Base-by-base conservation (phyloP, 352 stramenopile genomes). In the Globisporangium cylindrosporum region DNA sequence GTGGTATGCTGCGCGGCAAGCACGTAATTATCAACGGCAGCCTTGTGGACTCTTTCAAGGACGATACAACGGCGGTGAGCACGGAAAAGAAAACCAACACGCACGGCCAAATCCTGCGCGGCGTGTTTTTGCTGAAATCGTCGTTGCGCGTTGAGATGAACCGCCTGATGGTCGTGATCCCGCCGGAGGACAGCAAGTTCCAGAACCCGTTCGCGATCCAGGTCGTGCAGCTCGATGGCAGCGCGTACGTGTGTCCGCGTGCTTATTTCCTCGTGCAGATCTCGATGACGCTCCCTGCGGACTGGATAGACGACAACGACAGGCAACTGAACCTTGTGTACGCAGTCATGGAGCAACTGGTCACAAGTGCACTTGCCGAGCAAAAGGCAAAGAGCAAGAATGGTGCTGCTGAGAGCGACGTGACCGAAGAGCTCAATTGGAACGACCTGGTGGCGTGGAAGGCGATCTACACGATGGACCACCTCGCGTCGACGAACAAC, bases 141-240 rank as follows among this genome's bases (percentile, higher is more conserved):
- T 85, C 77, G 27, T 56, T 93, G 18, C 79, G 79, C 0, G 49
- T 73, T 0, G 59, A 49, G 6, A 80, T 84, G 72, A 85, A 69
- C 12, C 82, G 87, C 10, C 58, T 88, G 15, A 80, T 94, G 70
- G 48, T 94, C 24, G 77, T 92, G 15, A 81, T 95, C 41, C 85
- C 88, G 1, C 88, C 88, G 0, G 62, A 86, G 46, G 84, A 91
- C 57, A 57, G 41, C 2, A 69, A 74, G 29, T 76, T 91, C 8
- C 10, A 77, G 43, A 93, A 94, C 63, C 73, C 75, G 10, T 84
- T 82, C 59, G 84, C 82, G 8, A 71, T 96, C 43, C 86, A 94
- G 49, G 73, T 91, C 41, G 64, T 96, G 20, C 85, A 94, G 62
- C 77, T 93, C 2, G 88, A 96, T 62, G 71, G 64, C 2, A 75